Base-by-base conservation (phyloP, 106 monocot genomes). In the Triglochin maritima region DNA sequence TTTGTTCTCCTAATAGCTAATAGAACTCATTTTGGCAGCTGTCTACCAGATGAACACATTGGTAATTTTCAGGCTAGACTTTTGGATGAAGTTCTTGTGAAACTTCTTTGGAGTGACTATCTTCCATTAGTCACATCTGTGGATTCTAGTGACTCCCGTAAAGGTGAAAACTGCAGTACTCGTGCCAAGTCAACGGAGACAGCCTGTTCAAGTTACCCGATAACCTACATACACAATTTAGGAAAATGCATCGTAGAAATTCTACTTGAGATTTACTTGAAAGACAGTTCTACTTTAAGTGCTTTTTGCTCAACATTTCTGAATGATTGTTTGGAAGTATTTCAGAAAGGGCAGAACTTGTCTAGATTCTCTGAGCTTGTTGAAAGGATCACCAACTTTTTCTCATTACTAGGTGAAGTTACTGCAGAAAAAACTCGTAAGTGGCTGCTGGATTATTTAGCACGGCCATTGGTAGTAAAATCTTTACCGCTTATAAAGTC, bases 21-120 rank as follows among this genome's bases (percentile, higher is more conserved):
- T 29, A 29, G 29, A 29, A 29, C 11, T 15, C 15, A 7, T 13
- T 64, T n/a, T 64, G 13, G 47, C 64, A 64, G 64, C n/a, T 64
- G 49, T 80, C 55, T 63, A 44, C 60, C 29, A 68, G 58, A 47
- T 64, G 83, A 67, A 57, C 79, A 77, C 0, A 29, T 29, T 17
- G 65, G 55, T 74, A 11, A 60, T 83, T 72, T 85, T 50, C 63
- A 77, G 55, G 16, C 49, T 44, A 80, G 65, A 60, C 79, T 95
- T 65, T 58, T 85, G 43, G 75, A 71, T 60, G 63, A 79, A 69
- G 73, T 88, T 74, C 83, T 95, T 57, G 71, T 83, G 60, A 57
- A 54, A 55, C 79, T 90, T 50, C 46, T 90, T 48, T 95, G 82
- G 95, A 74, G 72, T 73, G 87, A 90, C 56, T 95, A 90, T 83